A percentile compares a stretch with the other conserved stretches of the same genome.
Evolutionary conservation across 768 basidiomycete species (phyloP).

Genomic region (Lactarius pseudohatsudake): DNA sequence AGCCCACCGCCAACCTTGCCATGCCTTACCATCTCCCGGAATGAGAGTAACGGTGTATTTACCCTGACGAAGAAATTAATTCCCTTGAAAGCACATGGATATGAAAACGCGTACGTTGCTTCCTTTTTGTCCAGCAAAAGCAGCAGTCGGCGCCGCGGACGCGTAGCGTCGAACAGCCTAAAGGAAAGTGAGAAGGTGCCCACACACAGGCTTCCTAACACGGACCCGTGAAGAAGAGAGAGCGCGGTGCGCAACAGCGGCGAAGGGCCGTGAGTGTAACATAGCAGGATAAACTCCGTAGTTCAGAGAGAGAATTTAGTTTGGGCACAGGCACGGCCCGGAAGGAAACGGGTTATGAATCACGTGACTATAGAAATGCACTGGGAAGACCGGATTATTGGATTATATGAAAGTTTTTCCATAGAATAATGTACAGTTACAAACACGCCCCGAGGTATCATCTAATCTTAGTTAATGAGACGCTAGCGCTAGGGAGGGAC

Average conservation of each 20-base stretch:
- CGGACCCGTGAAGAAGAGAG: slow-evolving; percentile 50
- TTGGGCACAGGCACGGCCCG: slow-evolving; percentile 7
- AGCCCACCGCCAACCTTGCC: slow-evolving; percentile 22
- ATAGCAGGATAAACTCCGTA: slow-evolving; percentile 41
- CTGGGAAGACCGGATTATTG: background rate
- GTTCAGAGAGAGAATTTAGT: slow-evolving; percentile 27
- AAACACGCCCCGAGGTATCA: background rate
- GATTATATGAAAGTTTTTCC: background rate
- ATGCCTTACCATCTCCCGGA: slow-evolving; percentile 84
- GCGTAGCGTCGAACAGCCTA: slow-evolving; percentile 66
- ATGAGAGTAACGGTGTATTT: slow-evolving; percentile 97
- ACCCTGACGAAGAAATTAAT: slow-evolving; percentile 52
- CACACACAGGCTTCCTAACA: slow-evolving; percentile 4
- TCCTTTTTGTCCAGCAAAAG: slow-evolving; percentile 88
- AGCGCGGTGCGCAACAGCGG: slow-evolving; percentile 55
- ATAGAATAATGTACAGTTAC: slow-evolving; percentile 3
- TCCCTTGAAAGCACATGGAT: slow-evolving; percentile 1
- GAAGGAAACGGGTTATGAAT: background rate
- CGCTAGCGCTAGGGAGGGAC: background rate
- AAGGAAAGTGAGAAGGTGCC: slow-evolving; percentile 21
- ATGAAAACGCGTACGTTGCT: slow-evolving; percentile 62
- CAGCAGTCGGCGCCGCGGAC: slow-evolving; percentile 76
- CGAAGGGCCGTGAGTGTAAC: slow-evolving; percentile 59
- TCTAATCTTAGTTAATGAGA: background rate
- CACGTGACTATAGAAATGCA: background rate